Percentiles rank a stretch among this genome's conserved stretches.
Evolutionary conservation across 345 rosid genomes (phyloP).

Genomic region (Fremontodendron californicum): DNA sequence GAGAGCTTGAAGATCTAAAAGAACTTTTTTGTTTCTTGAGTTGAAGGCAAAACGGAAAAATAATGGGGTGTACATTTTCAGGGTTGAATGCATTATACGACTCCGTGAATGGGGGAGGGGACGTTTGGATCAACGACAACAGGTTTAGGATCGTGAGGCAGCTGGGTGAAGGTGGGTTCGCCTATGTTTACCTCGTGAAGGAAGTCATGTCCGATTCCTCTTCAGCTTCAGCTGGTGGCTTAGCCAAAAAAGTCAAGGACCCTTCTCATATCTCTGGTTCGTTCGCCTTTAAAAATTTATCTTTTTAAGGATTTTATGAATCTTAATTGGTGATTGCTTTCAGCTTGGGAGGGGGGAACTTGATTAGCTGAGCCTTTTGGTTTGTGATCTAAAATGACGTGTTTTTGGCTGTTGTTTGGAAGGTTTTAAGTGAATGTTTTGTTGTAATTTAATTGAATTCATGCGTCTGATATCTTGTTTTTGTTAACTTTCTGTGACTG

Average conservation of each 20-base stretch:
- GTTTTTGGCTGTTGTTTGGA: background rate
- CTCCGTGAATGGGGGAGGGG: constrained; percentile 80
- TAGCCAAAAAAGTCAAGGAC: constrained; percentile 84
- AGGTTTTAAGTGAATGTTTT: background rate
- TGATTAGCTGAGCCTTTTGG: background rate
- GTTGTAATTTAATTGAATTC: background rate
- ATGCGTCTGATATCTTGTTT: background rate
- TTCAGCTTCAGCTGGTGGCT: constrained; percentile 48
- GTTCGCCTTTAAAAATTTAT: background rate
- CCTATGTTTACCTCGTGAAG: constrained; percentile 77
- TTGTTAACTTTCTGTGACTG: background rate
- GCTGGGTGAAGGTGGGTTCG: constrained; percentile 97
- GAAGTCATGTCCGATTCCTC: constrained; percentile 59
- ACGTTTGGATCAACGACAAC: constrained; percentile 98
- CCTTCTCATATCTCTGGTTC: constrained; percentile 81
- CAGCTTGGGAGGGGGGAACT: background rate
- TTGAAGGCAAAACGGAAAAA: background rate
- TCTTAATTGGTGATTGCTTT: background rate
- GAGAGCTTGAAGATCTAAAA: constrained; percentile 34
- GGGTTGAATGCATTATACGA: constrained; percentile 93
- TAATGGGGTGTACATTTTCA: constrained; percentile 89
- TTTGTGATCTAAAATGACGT: background rate
- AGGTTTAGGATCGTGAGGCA: constrained; percentile 79
- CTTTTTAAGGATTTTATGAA: background rate
- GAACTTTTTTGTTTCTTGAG: background rate